Evolutionary conservation across 208 protist species (phyloP), one percentile per base, ranked within the genome.

Genomic region (Leptomonas seymouri): DNA sequence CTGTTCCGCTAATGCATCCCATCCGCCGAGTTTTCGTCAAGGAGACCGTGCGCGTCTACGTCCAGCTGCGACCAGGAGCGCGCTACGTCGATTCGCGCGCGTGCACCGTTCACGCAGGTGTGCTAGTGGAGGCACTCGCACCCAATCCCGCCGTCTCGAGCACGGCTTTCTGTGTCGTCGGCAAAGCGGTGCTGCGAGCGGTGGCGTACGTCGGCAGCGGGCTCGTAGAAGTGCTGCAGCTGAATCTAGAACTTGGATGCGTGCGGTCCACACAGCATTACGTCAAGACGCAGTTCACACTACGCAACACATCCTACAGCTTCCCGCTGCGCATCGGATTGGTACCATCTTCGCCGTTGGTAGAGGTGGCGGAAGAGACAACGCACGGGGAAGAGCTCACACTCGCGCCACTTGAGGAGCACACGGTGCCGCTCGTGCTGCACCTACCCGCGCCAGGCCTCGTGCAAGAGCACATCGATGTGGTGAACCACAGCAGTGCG

Each of bases 41-140:
- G 55, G 86, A 91, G 57, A 90, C 81, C 30, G 64, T 93, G 63
- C 77, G 85, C 15, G 81, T 94, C 23, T 96, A 93, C 71, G 83
- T 91, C 23, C 77, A 84, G 34, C 87, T 89, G 67, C 60, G 65
- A 1, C 87, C 88, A 18, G 89, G 82, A 56, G 74, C 84, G 27
- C 82, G 86, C 46, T 75, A 81, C 44, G 64, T 74, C 50, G 56
- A 84, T 27, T 59, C 80, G 28, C 71, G 61, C 23, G 81, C 80
- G 31, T 80, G 87, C 16, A 56, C 76, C 14, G 74, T 93, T 21
- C 74, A 68, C 25, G 86, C 78, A 25, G 91, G 91, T n/a, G 77
- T 94, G 27, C 64, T 93, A 8, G 75, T 96, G 12, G 91, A 96
- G 60, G 83, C 85, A 0, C 73, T 96, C 15, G 70, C 80, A 8